Conservation (phyloP, 768 basidiomycete species). For the Rhizopogon vesiculosus region DNA sequence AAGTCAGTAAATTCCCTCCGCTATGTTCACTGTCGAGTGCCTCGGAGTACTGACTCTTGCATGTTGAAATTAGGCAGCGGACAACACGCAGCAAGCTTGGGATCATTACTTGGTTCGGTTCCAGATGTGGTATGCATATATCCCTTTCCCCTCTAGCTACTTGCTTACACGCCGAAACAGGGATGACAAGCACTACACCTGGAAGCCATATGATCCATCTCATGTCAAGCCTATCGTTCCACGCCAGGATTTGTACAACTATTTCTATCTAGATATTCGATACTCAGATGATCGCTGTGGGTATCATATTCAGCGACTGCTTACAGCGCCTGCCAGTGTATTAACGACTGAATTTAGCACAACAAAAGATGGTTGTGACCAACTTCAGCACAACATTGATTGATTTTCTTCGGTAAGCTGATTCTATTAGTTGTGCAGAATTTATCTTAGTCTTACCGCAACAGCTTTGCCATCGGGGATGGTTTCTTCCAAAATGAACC, state of each 20-base stretch:
- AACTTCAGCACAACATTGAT: conserved; percentile 13
- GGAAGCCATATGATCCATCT: neutral
- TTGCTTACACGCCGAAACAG: neutral
- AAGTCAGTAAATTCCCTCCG: too few species aligned
- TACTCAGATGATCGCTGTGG: neutral
- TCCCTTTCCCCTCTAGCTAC: neutral
- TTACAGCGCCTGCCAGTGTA: too few species aligned
- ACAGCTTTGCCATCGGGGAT: conserved; percentile 5
- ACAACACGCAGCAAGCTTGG: neutral
- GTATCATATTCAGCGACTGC: neutral
- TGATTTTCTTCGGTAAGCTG: conserved; percentile 11
- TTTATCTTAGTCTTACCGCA: neutral
- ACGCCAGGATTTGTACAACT: conserved; percentile 10
- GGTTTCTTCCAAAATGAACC: conserved; percentile 5
- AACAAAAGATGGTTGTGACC: conserved; percentile 4
- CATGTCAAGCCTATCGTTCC: conserved; percentile 6
- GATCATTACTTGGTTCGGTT: neutral
- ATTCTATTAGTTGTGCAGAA: neutral
- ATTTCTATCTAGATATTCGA: conserved; percentile 11
- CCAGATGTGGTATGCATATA: neutral
- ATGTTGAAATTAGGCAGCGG: too few species aligned
- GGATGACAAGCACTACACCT: neutral
- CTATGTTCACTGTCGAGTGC: too few species aligned
- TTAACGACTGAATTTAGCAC: neutral
- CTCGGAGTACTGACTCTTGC: too few species aligned